Evolutionary conservation across 1,284 basidiomycete genomes (phyloP).

Genomic region (Veloboletus limbatus): DNA sequence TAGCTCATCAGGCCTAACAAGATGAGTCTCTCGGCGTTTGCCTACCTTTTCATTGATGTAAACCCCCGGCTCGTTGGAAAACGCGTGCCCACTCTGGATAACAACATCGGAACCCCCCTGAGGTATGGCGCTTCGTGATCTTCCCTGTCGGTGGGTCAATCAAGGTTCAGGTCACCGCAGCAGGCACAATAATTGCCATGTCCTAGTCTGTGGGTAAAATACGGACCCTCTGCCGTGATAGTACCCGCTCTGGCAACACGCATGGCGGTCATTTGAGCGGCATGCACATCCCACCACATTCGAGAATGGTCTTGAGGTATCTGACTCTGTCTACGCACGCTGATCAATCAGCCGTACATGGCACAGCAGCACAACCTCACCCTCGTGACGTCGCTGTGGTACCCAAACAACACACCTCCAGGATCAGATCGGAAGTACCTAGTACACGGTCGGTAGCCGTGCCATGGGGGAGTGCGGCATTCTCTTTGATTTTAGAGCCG

Average conservation of each 20-base stretch:
- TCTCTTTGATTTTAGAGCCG: slow-evolving; percentile 46
- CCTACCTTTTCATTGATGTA: slow-evolving; percentile 73
- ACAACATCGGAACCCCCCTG: slow-evolving; percentile 61
- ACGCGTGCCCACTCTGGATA: slow-evolving; percentile 66
- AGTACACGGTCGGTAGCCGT: slow-evolving; percentile 67
- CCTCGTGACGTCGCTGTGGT: slow-evolving; percentile 75
- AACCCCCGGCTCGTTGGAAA: slow-evolving; percentile 82
- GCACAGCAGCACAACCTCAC: slow-evolving; percentile 39
- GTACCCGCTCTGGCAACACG: slow-evolving; percentile 46
- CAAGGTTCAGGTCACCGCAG: slow-evolving; percentile 9
- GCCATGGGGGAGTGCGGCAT: slow-evolving; percentile 84
- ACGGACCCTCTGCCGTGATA: slow-evolving; percentile 47
- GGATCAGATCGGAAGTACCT: slow-evolving; percentile 57
- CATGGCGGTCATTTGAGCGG: slow-evolving; percentile 62
- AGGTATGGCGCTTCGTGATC: slow-evolving; percentile 82
- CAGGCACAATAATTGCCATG: slow-evolving; percentile 49
- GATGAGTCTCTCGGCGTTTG: slow-evolving; percentile 1
- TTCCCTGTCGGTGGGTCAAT: slow-evolving; percentile 55
- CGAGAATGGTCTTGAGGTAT: slow-evolving; percentile 54
- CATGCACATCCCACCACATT: slow-evolving; percentile 68
- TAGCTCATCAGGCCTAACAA: slow-evolving; percentile 2
- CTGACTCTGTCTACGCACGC: slow-evolving; percentile 53
- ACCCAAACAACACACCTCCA: slow-evolving; percentile 69
- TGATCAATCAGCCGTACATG: background rate
- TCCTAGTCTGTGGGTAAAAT: slow-evolving; percentile 81